Percentiles rank a stretch among this genome's conserved stretches.
Conservation (phyloP, 306 rosid species). For the Malus sylvestris region DNA sequence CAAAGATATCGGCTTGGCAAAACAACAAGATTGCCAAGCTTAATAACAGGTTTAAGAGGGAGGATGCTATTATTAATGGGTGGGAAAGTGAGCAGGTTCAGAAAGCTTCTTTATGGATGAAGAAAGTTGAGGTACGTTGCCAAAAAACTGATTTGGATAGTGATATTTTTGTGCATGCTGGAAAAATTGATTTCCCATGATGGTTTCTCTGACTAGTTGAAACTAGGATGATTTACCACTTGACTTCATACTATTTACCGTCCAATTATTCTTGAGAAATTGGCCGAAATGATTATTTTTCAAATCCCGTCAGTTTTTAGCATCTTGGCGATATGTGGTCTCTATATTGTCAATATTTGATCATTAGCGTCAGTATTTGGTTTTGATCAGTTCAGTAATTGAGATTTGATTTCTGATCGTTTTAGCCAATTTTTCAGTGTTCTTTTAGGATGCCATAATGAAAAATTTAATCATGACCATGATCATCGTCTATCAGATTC, state of each 20-base stretch:
- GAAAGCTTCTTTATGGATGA: slow-evolving; percentile 80
- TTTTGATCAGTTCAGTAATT: neutral
- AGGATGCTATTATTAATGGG: slow-evolving; percentile 73
- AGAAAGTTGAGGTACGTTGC: slow-evolving; percentile 66
- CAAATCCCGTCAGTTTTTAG: neutral
- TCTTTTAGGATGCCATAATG: neutral
- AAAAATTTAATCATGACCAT: neutral
- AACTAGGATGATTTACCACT: neutral
- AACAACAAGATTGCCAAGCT: slow-evolving; percentile 79
- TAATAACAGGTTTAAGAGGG: slow-evolving; percentile 87
- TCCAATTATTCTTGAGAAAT: neutral
- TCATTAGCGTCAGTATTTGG: too few relatives aligned
- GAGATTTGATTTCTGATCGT: neutral
- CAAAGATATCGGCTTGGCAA: slow-evolving; percentile 94
- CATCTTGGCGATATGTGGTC: too few relatives aligned
- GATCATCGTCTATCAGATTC: neutral
- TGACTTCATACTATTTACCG: neutral
- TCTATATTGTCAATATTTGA: neutral
- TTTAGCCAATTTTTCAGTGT: neutral
- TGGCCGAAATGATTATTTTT: neutral
- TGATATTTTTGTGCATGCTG: neutral
- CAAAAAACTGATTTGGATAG: neutral
- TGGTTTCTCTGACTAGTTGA: neutral
- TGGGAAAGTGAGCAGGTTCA: slow-evolving; percentile 84
- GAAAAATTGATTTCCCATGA: neutral